Conservation (phyloP, 2,329 filamentous ascomycete species). For the Talaromyces funiculosus region DNA sequence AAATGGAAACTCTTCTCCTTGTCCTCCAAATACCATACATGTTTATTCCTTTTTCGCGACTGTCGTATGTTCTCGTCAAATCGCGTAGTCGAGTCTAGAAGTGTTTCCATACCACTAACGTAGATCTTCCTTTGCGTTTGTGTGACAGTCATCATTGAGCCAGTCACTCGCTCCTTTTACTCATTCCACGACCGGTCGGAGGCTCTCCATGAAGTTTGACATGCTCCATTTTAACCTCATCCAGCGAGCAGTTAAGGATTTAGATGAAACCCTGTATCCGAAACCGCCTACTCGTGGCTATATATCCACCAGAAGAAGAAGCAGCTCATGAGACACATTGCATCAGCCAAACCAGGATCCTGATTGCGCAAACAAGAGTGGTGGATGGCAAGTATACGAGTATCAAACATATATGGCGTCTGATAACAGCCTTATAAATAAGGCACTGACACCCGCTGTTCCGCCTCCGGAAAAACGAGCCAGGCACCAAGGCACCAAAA, state of each 20-base stretch:
- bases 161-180: constrained; percentile 19
- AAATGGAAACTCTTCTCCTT: constrained; percentile 14
- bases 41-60: neutral
- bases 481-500: too few relatives aligned
- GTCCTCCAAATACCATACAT: constrained; percentile 10
- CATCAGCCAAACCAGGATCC: neutral
- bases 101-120: neutral
- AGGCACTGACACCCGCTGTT: neutral
- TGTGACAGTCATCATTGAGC: constrained; percentile 21
- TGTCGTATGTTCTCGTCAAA: constrained; percentile 13
- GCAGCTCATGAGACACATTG: too few relatives aligned
- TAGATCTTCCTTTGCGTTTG: neutral
- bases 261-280: constrained; percentile 23
- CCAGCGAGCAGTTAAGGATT: constrained; percentile 19
- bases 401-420: too few relatives aligned
- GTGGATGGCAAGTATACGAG: constrained; percentile 19
- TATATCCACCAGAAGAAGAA: too few relatives aligned
- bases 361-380: constrained; percentile 3
- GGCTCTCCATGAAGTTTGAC: constrained; percentile 24
- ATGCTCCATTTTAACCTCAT: constrained; percentile 25
- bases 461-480: constrained; percentile 3
- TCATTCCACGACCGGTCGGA: constrained; percentile 21
- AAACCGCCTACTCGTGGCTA: too few relatives aligned
- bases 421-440: neutral
- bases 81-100: neutral